A percentile compares a stretch with the other conserved stretches of the same genome.
Evolutionary conservation across 148 eudicot genomes (phyloP).

Genomic region (Rhododendron ferrugineum): DNA sequence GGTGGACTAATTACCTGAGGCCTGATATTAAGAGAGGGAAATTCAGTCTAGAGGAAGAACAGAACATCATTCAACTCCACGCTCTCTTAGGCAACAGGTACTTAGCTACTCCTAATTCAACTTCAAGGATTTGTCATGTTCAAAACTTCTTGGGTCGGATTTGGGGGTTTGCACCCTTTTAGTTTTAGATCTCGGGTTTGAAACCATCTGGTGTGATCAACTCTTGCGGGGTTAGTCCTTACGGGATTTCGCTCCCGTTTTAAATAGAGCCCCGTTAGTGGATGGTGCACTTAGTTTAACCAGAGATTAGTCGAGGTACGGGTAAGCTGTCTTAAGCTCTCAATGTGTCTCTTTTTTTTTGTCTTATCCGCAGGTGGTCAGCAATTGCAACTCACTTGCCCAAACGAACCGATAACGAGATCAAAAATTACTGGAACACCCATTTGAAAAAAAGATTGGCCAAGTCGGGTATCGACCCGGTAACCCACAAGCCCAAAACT

Average conservation of each 20-base stretch:
- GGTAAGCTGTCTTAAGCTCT: not conserved
- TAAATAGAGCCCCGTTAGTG: too few relatives aligned
- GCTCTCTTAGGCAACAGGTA: constrained; percentile 96
- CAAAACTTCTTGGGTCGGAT: too few relatives aligned
- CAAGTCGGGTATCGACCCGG: constrained; percentile 89
- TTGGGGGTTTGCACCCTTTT: too few relatives aligned
- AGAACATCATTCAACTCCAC: constrained; percentile 94
- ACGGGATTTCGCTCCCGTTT: too few relatives aligned
- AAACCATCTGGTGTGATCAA: too few relatives aligned
- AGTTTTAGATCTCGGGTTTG: too few relatives aligned
- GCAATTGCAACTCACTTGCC: constrained; percentile 93
- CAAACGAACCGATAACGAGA: constrained; percentile 89
- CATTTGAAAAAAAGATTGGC: constrained; percentile 73
- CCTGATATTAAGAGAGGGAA: constrained; percentile 95
- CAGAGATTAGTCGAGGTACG: not conserved
- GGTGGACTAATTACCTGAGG: constrained; percentile 92
- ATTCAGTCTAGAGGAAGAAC: constrained; percentile 85
- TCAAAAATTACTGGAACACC: constrained; percentile 92
- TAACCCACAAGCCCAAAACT: constrained; percentile 86
- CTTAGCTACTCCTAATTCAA: too few relatives aligned
- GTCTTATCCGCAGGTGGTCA: constrained; percentile 69
- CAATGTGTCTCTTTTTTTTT: not conserved
- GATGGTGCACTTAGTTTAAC: not conserved
- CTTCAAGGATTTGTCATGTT: not conserved
- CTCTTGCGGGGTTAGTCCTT: too few relatives aligned